Conservation (phyloP, 495 filamentous ascomycete species). For the Lasiosphaeria hispida region DNA sequence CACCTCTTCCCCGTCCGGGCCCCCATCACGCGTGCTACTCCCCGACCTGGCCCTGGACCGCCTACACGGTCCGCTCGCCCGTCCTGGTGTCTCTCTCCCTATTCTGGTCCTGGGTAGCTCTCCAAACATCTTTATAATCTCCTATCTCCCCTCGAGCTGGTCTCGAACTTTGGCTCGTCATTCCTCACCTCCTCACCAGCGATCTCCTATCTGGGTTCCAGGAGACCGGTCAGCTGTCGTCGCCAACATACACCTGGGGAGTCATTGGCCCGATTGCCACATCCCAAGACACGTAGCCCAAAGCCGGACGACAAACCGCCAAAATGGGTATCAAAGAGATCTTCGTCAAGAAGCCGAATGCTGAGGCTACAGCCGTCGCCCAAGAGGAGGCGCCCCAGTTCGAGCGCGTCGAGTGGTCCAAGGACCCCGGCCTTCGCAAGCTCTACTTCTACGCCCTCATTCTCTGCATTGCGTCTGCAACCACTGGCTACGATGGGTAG, state of each 20-base stretch:
- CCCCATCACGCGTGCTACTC: conserved; percentile 18
- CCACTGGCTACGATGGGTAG: conserved; percentile 66
- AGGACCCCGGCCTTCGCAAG: conserved; percentile 58
- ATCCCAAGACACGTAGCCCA: neutral
- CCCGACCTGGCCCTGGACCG: conserved; percentile 11
- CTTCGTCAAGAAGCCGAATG: conserved; percentile 35
- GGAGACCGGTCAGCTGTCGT: conserved; percentile 21
- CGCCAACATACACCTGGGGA: conserved; percentile 10
- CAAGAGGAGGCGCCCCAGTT: conserved; percentile 57
- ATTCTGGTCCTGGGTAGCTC: neutral
- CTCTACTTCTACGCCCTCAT: conserved; percentile 58
- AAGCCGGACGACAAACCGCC: conserved; percentile 9
- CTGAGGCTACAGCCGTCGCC: conserved; percentile 31
- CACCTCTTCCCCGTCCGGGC: conserved; percentile 1
- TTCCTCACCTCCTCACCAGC: conserved; percentile 13
- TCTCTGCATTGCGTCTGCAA: conserved; percentile 61
- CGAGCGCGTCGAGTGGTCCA: conserved; percentile 58
- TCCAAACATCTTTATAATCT: conserved; percentile 20
- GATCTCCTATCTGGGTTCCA: conserved; percentile 18
- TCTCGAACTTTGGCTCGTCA: conserved; percentile 12
- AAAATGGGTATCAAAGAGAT: conserved; percentile 27
- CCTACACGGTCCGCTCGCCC: conserved; percentile 30
- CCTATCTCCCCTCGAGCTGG: conserved; percentile 16
- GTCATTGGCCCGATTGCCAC: conserved; percentile 8
- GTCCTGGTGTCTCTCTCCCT: conserved; percentile 14